Conservation (phyloP, 2,329 filamentous ascomycete species). For the Scedosporium dehoogii region DNA sequence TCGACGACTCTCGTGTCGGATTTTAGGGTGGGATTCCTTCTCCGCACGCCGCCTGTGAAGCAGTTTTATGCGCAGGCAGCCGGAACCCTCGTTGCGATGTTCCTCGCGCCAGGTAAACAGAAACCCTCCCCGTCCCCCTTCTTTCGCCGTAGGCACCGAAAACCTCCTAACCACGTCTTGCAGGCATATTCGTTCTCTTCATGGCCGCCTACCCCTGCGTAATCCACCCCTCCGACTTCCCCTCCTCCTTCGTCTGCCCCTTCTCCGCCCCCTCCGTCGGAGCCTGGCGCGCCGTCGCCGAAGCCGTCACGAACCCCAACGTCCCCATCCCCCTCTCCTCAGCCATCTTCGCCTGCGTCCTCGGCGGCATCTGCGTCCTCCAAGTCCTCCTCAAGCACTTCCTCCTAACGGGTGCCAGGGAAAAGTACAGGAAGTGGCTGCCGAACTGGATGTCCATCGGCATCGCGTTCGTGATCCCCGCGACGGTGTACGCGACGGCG, state of each 20-base stretch:
- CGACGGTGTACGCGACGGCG: conserved; percentile 37
- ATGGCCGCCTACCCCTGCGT: conserved; percentile 60
- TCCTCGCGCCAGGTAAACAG: conserved; percentile 45
- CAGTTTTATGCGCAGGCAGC: conserved; percentile 58
- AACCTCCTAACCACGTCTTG: background rate
- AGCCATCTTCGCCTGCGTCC: conserved; percentile 45
- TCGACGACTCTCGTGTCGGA: conserved; percentile 47
- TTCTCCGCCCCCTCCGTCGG: conserved; percentile 54
- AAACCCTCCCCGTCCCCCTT: background rate
- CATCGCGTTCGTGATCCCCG: conserved; percentile 43
- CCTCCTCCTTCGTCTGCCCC: conserved; percentile 31
- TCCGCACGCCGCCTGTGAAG: conserved; percentile 52
- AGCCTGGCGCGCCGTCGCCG: conserved; percentile 56
- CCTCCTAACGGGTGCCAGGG: conserved; percentile 37
- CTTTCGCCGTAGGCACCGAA: background rate
- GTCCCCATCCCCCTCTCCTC: conserved; percentile 46
- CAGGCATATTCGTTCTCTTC: conserved; percentile 53
- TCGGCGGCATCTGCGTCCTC: conserved; percentile 37
- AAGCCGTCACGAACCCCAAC: conserved; percentile 45
- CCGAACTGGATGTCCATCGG: conserved; percentile 55
- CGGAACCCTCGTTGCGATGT: conserved; percentile 52
- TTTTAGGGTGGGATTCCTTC: conserved; percentile 59
- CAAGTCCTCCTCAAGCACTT: conserved; percentile 46
- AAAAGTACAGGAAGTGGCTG: conserved; percentile 46
- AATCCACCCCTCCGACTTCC: conserved; percentile 24